Evolutionary conservation across 2,329 filamentous ascomycete species (phyloP).

Genomic region (Atkinsonella hypoxylon): DNA sequence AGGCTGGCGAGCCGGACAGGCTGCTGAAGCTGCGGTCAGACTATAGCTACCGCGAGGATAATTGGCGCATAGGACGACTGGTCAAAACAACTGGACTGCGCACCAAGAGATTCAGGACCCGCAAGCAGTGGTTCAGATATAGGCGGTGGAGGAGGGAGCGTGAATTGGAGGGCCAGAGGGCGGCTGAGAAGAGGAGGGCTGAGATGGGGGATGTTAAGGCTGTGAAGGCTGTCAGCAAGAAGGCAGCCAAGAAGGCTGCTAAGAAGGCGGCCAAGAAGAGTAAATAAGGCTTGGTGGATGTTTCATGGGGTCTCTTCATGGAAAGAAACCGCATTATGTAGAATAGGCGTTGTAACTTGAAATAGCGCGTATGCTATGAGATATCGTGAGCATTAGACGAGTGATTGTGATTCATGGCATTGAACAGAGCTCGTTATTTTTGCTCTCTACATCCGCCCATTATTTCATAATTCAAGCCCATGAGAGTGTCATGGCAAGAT

Average conservation of each 20-base stretch:
- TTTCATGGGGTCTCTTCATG: no score
- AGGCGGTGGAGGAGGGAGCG: constrained; percentile 30
- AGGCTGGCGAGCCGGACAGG: constrained; percentile 31
- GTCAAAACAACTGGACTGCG: constrained; percentile 38
- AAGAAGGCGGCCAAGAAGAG: no score
- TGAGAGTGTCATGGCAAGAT: no score
- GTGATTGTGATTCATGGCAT: neutral
- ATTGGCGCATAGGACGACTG: constrained; percentile 45
- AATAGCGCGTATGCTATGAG: neutral
- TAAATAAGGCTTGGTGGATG: constrained; percentile 13
- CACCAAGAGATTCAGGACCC: constrained; percentile 36
- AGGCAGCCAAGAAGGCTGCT: no score
- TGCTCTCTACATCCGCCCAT: no score
- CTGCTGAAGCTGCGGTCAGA: constrained; percentile 38
- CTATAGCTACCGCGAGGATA: constrained; percentile 49
- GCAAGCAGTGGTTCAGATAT: constrained; percentile 36
- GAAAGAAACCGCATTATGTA: neutral
- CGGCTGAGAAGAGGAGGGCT: constrained; percentile 22
- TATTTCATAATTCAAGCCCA: no score
- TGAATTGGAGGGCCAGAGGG: constrained; percentile 29
- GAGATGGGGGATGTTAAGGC: constrained; percentile 21
- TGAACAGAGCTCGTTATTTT: no score
- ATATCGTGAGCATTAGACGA: neutral
- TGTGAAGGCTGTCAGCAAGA: constrained; percentile 19
- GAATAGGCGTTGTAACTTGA: neutral